Base-by-base conservation (phyloP, 2,329 filamentous ascomycete species). In the Fonsecaea nubica region DNA sequence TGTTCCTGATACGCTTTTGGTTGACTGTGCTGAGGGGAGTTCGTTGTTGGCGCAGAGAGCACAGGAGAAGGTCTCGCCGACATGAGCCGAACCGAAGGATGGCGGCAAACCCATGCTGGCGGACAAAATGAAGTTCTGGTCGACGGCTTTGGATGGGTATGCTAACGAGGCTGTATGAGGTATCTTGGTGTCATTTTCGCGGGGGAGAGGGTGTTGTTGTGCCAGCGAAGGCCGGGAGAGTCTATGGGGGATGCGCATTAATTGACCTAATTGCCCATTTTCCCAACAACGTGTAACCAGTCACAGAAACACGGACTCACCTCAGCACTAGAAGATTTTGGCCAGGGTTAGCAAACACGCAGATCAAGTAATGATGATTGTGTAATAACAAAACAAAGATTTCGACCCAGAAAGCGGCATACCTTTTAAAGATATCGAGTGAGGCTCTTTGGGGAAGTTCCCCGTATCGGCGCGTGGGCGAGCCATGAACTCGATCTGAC, bases 1-100 rank as follows among this genome's bases (percentile, higher is more conserved):
- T 60, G 97, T 90, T 64, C 91, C 91, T 69, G 88, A 90, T 48
- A 96, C 88, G 54, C 80, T 80, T 67, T 80, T 78, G 7, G 76
- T 75, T 5, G 76, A 74, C 8, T 79, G 76, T 32, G 77, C 75
- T 7, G 78, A 71, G 21, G 77, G 73, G 1, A 89, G 79, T 75
- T 98, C 94, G 77, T 97, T 94, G 82, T 97, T 97, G n/a, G 92
- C 93, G 80, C 93, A 97, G 25, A 98, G 85, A 1, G 94, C 97
- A 80, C 95, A 99, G 70, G 90, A 90, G 80, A 99, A 98, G 0
- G 90, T 92, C 81, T 98, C 93, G 73, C 95, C 95, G 21, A 98
- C 94, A 77, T 97, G 97, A 8, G 94, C 93, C 12, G 92, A 94
- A 53, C 93, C 94, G 77, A 99, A 98, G 0, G 92, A 90, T 15